Conservation (phyloP, 2,329 filamentous ascomycete genomes). For the Cladosporium sp. region DNA sequence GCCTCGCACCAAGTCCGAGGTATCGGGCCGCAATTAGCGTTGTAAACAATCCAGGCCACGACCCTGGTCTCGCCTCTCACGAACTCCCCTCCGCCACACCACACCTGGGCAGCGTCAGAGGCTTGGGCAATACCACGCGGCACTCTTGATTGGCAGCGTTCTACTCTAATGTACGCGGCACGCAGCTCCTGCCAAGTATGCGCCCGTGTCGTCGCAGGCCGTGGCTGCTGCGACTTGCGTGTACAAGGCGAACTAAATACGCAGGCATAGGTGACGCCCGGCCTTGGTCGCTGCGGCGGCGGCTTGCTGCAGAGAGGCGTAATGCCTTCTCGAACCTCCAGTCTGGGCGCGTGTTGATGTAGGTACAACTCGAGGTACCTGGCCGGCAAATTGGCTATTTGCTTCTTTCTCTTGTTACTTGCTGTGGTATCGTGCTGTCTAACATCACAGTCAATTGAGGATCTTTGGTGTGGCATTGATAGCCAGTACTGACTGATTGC, state of each 20-base stretch:
- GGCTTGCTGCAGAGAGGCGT: not conserved
- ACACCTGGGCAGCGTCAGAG: conserved; percentile 10
- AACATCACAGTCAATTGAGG: not conserved
- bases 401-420: not conserved
- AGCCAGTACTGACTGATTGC: not conserved
- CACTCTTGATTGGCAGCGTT: not conserved
- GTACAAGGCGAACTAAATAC: not conserved
- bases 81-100: not conserved
- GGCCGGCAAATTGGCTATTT: not conserved
- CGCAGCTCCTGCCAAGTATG: not conserved
- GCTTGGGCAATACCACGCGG: not conserved
- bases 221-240: not conserved
- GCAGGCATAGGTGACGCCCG: not conserved
- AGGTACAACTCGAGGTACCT: not conserved
- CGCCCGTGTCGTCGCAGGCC: not conserved
- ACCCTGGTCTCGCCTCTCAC: not conserved
- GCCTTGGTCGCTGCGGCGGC: conserved; percentile 1
- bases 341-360: not conserved
- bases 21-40: not conserved
- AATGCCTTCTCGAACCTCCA: conserved; percentile 10
- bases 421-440: not conserved
- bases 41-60: not conserved
- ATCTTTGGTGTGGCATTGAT: not conserved
- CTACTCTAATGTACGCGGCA: not conserved
- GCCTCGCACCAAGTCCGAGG: not conserved